Evolutionary conservation across 1,284 basidiomycete species (phyloP), one percentile per base, ranked within the genome.

Genomic region (Papiliotrema fonsecae): DNA sequence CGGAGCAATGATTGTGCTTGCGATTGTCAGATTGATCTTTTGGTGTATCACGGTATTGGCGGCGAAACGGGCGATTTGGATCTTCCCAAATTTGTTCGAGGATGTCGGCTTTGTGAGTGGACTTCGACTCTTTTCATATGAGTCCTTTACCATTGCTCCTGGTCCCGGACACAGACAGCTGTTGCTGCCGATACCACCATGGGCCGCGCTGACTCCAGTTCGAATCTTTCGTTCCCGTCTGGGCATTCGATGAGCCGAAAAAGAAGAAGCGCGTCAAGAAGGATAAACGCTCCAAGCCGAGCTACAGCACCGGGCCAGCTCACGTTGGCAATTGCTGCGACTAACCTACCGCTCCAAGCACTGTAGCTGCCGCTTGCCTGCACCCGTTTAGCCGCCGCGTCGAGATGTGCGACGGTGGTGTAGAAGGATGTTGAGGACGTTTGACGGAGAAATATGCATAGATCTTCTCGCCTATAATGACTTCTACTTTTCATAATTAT

Each of bases 61-160:
- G 42, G 84, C 83, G 26, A 83, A 85, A 50, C 91, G 91, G 16
- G 96, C 94, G 30, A 96, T 98, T 53, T 99, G 94, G 94, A 87
- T 98, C 77, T 99, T 97, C 79, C 94, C 96, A 0, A 89, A 97
- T 69, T 77, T 99, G 40, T 98, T 98, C 64, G 94, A 94, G 28
- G 94, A 98, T 68, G 96, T 98, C 50, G 94, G 96, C 71, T 96
- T 98, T 70, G 94, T 97, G 67, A 76, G 92, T 84, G 1, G 48
- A 19, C 38, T 49, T 32, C 40, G n/a, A n/a, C n/a, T n/a, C n/a
- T n/a, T n/a, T n/a, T n/a, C n/a, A n/a, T n/a, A n/a, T n/a, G n/a
- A n/a, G n/a, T n/a, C n/a, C n/a, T n/a, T n/a, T n/a, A n/a, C n/a
- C n/a, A n/a, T n/a, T n/a, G n/a, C n/a, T n/a, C n/a, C n/a, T n/a